Percentiles rank a stretch among this genome's conserved stretches.
Evolutionary conservation across 2,329 filamentous ascomycete species (phyloP).

Genomic region (Pseudogymnoascus sp.): DNA sequence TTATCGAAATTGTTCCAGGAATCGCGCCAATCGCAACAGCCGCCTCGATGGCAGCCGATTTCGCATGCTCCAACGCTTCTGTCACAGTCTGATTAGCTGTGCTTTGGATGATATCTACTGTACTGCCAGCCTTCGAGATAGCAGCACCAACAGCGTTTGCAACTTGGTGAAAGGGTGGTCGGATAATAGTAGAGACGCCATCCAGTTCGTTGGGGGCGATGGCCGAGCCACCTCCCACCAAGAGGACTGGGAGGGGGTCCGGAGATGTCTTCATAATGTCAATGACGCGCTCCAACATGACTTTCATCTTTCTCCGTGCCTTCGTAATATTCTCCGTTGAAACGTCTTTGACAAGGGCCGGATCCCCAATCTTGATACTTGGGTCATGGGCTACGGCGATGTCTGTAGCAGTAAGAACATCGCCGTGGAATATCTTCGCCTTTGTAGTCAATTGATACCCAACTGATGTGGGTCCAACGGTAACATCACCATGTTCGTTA

Average conservation of each 20-base stretch:
- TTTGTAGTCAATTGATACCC: conserved; percentile 43
- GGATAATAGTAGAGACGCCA: conserved; percentile 42
- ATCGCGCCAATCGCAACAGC: conserved; percentile 18
- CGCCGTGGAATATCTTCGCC: conserved; percentile 46
- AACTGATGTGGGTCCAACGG: conserved; percentile 48
- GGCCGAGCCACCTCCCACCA: conserved; percentile 51
- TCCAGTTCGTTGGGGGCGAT: conserved; percentile 37
- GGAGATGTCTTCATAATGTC: conserved; percentile 50
- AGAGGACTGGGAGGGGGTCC: conserved; percentile 42
- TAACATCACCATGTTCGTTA: conserved; percentile 17
- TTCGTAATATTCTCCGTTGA: conserved; percentile 14
- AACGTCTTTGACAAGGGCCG: conserved; percentile 16
- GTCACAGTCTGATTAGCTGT: conserved; percentile 15
- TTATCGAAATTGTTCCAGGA: conserved; percentile 16
- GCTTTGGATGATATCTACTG: conserved; percentile 21
- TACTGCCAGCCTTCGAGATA: conserved; percentile 26
- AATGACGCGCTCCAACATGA: conserved; percentile 44
- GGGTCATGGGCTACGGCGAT: conserved; percentile 31
- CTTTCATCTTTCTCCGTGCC: conserved; percentile 24
- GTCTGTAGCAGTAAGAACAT: conserved; percentile 46
- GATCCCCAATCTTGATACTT: conserved; percentile 21
- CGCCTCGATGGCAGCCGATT: conserved; percentile 16
- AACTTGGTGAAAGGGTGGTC: conserved; percentile 43
- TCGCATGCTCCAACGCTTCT: conserved; percentile 16
- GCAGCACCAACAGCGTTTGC: conserved; percentile 53